Conservation (phyloP, 2,329 filamentous ascomycete species). For the Paecilomyces fulvus region DNA sequence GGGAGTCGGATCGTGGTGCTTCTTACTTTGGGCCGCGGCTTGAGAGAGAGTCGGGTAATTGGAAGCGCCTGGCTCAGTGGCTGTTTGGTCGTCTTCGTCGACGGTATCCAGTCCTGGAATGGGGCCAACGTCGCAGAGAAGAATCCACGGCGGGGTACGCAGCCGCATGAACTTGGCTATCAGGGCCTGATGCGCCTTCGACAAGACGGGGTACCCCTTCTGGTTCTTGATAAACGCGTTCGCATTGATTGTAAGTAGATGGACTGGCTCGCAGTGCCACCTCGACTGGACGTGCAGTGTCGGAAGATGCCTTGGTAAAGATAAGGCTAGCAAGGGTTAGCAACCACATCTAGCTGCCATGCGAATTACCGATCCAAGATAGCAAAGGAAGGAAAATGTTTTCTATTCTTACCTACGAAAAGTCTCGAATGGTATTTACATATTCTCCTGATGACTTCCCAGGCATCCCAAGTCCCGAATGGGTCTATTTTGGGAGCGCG, state of each 20-base stretch:
- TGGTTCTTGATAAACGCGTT: conserved; percentile 50
- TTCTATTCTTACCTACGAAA: conserved; percentile 63
- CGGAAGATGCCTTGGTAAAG: conserved; percentile 53
- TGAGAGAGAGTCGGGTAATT: conserved; percentile 65
- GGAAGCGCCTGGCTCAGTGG: conserved; percentile 13
- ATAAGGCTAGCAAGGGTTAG: conserved; percentile 38
- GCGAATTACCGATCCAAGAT: background rate
- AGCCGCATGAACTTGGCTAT: conserved; percentile 51
- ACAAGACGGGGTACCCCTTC: conserved; percentile 51
- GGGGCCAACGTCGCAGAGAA: conserved; percentile 50
- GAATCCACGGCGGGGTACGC: conserved; percentile 50
- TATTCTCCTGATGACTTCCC: conserved; percentile 76
- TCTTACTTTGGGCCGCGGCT: conserved; percentile 45
- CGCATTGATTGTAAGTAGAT: conserved; percentile 46
- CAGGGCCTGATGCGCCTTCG: conserved; percentile 49
- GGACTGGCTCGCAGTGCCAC: conserved; percentile 57
- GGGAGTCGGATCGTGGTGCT: conserved; percentile 48
- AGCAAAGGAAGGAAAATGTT: background rate
- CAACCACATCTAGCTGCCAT: background rate
- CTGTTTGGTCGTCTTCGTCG: conserved; percentile 10
- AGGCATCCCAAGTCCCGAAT: conserved; percentile 84
- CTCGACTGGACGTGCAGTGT: conserved; percentile 47
- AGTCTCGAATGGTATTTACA: conserved; percentile 80
- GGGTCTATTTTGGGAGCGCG: conserved; percentile 51
- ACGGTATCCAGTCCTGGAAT: conserved; percentile 39